phyloP scores from a whole-genome alignment of 1,139 yeast species.

The Blastobotrys ciferrii region DNA sequence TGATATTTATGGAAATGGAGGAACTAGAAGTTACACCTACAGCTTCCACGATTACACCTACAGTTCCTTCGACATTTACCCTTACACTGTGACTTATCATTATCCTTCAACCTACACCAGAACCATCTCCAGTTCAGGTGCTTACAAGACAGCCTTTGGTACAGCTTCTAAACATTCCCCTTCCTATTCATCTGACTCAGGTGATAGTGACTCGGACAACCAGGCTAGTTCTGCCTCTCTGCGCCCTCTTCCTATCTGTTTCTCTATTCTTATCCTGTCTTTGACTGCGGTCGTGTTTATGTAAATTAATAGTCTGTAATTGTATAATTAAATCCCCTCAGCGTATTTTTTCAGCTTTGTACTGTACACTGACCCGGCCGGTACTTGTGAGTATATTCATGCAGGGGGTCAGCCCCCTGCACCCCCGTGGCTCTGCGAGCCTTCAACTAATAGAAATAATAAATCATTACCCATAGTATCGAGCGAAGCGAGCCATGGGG shows the following conservation, averaged over 20 bases:
- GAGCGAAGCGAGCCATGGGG: too few species aligned
- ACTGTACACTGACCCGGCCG: too few species aligned
- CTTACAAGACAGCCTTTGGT: not conserved
- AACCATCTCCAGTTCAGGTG: not conserved
- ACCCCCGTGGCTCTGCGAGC: too few species aligned
- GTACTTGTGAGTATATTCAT: too few species aligned
- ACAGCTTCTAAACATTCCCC: not conserved
- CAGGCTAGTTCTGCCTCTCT: not conserved
- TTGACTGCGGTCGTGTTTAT: not conserved
- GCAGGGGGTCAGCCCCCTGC: too few species aligned
- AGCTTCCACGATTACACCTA: not conserved
- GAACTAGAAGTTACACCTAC: too few species aligned
- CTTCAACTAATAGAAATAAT: too few species aligned
- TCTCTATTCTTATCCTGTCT: not conserved
- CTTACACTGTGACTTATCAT: not conserved
- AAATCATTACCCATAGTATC: too few species aligned
- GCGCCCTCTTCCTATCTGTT: not conserved
- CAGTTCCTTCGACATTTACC: not conserved
- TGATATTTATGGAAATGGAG: not conserved
- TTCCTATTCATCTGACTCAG: not conserved
- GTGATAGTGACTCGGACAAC: not conserved
- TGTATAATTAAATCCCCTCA: too few species aligned
- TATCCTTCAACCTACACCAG: not conserved
- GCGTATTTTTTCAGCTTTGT: too few species aligned
- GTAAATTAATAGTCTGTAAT: too few species aligned